A percentile compares a stretch with the other conserved stretches of the same genome.
These are phyloP conservation scores for Suillus tomentosus DNA, from an alignment of 768 basidiomycete species.

Conservation along the genomic window DNA sequence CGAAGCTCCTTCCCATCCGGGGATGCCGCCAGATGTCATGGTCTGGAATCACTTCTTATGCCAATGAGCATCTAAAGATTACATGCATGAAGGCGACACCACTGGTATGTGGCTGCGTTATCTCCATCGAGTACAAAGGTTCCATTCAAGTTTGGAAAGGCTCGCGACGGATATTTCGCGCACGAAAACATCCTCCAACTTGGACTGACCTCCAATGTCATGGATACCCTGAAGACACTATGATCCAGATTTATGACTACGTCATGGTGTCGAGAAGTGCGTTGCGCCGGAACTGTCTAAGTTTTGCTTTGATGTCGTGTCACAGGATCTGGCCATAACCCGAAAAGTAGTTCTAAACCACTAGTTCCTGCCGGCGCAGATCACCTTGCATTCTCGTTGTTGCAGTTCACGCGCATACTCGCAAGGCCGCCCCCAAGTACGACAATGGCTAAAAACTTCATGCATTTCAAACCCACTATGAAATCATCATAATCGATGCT, in stretches of 20 bases:
- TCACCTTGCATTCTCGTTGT: not conserved
- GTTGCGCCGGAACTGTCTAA: not conserved
- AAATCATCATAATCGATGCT: not conserved
- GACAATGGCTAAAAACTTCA: not conserved
- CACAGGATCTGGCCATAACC: not conserved
- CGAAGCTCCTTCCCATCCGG: not conserved
- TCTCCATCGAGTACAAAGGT: conserved; percentile 21
- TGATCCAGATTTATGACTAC: not conserved
- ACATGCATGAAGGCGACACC: too few species aligned
- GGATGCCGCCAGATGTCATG: not conserved
- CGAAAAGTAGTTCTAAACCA: not conserved
- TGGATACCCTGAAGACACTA: not conserved
- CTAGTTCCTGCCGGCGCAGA: not conserved
- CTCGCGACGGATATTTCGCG: conserved; percentile 27
- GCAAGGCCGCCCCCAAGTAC: not conserved
- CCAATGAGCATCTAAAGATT: not conserved
- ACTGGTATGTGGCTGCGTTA: conserved; percentile 28
- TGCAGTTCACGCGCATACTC: not conserved
- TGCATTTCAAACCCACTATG: not conserved
- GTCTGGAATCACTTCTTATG: not conserved
- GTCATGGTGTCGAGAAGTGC: not conserved
- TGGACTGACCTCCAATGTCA: not conserved
- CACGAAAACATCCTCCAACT: not conserved
- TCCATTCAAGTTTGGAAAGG: conserved; percentile 27
- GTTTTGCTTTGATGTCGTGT: not conserved